A percentile compares a stretch with the other conserved stretches of the same genome.
These are phyloP conservation scores for Bipolaris cookei DNA, from an alignment of 2,329 filamentous ascomycete genomes.

Conservation along the genomic window DNA sequence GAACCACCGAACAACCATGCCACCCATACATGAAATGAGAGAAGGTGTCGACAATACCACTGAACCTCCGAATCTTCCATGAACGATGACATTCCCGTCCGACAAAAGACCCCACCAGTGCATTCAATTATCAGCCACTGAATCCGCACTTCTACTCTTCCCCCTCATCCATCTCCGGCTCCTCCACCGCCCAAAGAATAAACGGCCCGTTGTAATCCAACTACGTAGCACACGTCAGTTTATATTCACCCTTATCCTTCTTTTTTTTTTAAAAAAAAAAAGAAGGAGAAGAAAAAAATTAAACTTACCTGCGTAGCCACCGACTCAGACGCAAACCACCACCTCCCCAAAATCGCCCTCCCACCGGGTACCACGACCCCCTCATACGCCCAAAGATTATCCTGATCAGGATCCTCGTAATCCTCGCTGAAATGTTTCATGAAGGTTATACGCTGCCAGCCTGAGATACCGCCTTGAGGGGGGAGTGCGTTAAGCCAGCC, in stretches of 20 bases:
- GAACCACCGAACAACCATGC: no score
- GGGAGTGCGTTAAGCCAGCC: conserved; percentile 61
- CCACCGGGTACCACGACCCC: conserved; percentile 57
- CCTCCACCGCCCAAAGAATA: conserved; percentile 49
- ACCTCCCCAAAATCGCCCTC: conserved; percentile 56
- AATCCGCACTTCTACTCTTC: background rate
- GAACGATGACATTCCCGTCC: no score
- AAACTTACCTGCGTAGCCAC: conserved; percentile 31
- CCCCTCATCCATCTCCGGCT: conserved; percentile 15
- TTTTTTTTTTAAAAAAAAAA: no score
- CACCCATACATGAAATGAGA: no score
- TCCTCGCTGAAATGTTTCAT: conserved; percentile 58
- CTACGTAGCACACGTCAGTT: conserved; percentile 20
- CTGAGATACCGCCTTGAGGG: conserved; percentile 55
- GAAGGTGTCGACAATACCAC: no score
- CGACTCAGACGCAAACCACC: conserved; percentile 51
- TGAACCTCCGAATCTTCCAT: no score
- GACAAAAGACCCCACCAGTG: no score
- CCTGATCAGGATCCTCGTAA: conserved; percentile 35
- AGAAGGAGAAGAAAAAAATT: background rate
- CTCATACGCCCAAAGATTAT: conserved; percentile 57
- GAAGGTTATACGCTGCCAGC: conserved; percentile 62
- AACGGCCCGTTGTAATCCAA: conserved; percentile 35
- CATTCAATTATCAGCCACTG: no score
- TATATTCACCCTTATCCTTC: no score